These are phyloP conservation scores for Pichia scutulata DNA, from an alignment of 805 yeast species.

Conservation along the genomic window DNA sequence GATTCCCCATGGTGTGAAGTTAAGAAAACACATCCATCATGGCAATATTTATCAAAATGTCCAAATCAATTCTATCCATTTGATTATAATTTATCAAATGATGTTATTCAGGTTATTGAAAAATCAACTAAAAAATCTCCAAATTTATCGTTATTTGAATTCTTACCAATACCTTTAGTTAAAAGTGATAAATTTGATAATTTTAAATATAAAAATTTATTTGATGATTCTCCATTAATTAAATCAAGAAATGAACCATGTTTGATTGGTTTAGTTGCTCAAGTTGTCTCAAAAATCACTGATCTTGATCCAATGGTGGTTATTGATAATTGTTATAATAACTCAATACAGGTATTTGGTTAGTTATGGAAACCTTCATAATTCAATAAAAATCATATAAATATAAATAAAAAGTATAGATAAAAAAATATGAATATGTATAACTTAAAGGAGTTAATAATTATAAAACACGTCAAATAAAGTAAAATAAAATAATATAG, in stretches of 20 bases:
- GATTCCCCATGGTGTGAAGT: constrained; percentile 99
- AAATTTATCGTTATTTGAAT: constrained; percentile 34
- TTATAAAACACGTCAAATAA: not conserved
- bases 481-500: not conserved
- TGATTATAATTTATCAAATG: constrained; percentile 15
- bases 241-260: constrained; percentile 93
- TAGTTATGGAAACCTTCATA: not conserved
- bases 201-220: constrained; percentile 21
- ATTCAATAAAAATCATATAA: no score
- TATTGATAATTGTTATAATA: constrained; percentile 43
- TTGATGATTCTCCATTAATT: constrained; percentile 42
- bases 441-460: not conserved
- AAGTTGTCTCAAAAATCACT: constrained; percentile 48
- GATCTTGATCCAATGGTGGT: constrained; percentile 35
- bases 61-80: constrained; percentile 53
- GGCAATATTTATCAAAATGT: constrained; percentile 43
- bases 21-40: constrained; percentile 72
- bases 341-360: constrained; percentile 41
- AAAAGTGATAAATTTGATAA: constrained; percentile 47
- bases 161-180: constrained; percentile 53
- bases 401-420: not conserved
- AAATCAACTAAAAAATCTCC: constrained; percentile 6
- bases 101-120: constrained; percentile 4
- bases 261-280: constrained; percentile 71
- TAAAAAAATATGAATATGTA: not conserved